Evolutionary conservation across 1,139 yeast genomes (phyloP), one percentile per base, ranked within the genome.

Genomic region (Debaryomycetaceae sp.): DNA sequence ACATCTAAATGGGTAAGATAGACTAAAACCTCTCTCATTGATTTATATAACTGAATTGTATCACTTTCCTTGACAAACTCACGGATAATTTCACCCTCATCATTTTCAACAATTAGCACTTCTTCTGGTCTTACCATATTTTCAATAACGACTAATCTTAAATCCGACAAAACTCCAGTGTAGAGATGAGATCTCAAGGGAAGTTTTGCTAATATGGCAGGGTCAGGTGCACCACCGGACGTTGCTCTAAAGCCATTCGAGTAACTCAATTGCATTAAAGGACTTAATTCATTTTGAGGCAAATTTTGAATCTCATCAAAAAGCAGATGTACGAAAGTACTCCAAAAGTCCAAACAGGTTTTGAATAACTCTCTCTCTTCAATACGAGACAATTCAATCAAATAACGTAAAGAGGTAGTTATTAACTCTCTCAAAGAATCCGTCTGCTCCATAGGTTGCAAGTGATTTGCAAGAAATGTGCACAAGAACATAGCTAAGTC

Each of bases 81-180:
- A 60, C 99, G 81, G 33, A 94, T 98, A 62, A 92, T 92, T 67
- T 92, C 98, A 50, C 98, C 98, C 69, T 92, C 99, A 63, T 92
- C 99, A 59, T 92, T 92, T 64, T 94, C 98, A 38, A 91, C 97
- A 65, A 92, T 81, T 46, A 92, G 75, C 40, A 91, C 98, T 68
- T 92, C 99, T 65, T 92, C 98, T 1, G 99, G 99, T 61, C 96
- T 83, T 2, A 88, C 98, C 98, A 92, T 94, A 57, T 87, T 87
- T 64, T 91, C 98, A 55, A 92, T 92, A 60, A 92, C 85, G 15
- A 94, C 96, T 48, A 86, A 73, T 65, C 98, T 81, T 52, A 94
- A 74, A 57, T 81, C 83, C 4, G 96, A 83, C 52, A 94, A 75
- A 30, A 92, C 73, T 30, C 78, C 78, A 14, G 81, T 72, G 59